phyloP scores from a whole-genome alignment of 257 asterid species.

The Plectranthus barbatus region DNA sequence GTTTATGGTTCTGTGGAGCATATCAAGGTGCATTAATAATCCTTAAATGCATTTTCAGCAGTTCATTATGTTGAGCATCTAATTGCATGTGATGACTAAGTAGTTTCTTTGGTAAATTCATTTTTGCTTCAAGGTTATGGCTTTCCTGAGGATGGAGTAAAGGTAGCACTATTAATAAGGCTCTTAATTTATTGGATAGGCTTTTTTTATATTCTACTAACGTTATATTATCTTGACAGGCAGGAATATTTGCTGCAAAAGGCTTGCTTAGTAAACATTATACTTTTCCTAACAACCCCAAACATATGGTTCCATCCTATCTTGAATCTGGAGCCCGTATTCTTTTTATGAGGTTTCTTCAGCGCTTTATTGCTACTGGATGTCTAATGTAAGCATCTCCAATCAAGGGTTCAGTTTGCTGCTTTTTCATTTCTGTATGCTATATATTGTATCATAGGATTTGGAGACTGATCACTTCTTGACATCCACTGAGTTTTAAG shows the following conservation, averaged over 20 bases:
- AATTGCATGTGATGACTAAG: background rate
- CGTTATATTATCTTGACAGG: background rate
- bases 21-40: constrained; percentile 42
- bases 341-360: background rate
- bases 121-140: constrained; percentile 48
- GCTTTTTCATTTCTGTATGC: too few species aligned
- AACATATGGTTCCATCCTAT: background rate
- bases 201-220: too few species aligned
- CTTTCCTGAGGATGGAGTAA: constrained; percentile 67
- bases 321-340: background rate
- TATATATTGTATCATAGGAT: too few species aligned
- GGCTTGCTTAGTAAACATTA: background rate
- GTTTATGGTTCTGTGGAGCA: constrained; percentile 70
- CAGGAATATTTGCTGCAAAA: background rate
- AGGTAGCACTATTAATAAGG: constrained; percentile 24
- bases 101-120: background rate
- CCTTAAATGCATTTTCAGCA: background rate
- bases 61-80: background rate
- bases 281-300: background rate
- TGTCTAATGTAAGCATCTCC: background rate
- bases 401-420: background rate
- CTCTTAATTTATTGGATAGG: too few species aligned
- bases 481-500: too few species aligned
- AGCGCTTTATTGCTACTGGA: background rate
- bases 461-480: too few species aligned